These are phyloP conservation scores for Arthrobotrys musiformis DNA, from an alignment of 2,329 filamentous ascomycete genomes.

Conservation along the genomic window DNA sequence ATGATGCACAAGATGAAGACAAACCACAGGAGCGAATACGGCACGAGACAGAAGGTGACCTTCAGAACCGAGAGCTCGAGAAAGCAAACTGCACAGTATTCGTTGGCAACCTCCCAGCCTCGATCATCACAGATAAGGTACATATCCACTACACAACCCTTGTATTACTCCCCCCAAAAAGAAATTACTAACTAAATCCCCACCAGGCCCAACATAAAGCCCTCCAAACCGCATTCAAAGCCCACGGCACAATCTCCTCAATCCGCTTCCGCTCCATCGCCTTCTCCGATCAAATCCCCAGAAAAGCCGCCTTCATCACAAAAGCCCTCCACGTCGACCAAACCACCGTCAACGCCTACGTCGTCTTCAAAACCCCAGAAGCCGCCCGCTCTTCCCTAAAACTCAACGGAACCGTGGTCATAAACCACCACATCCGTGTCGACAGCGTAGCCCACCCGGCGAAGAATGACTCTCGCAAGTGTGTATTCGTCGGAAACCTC, in stretches of 20 bases:
- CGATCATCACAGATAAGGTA: slow-evolving; percentile 82
- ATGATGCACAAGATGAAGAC: slow-evolving; percentile 58
- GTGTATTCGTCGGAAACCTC: slow-evolving; percentile 95
- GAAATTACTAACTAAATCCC: slow-evolving; percentile 64
- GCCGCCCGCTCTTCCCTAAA: slow-evolving; percentile 80
- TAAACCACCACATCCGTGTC: slow-evolving; percentile 88
- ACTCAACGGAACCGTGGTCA: slow-evolving; percentile 84
- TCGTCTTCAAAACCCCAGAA: slow-evolving; percentile 79
- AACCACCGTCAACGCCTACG: slow-evolving; percentile 93
- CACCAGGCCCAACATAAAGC: slow-evolving; percentile 68
- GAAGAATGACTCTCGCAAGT: slow-evolving; percentile 83
- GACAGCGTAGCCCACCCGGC: slow-evolving; percentile 91
- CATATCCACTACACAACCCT: slow-evolving; percentile 78
- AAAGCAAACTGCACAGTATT: slow-evolving; percentile 93
- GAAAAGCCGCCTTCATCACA: slow-evolving; percentile 92
- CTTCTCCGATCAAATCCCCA: slow-evolving; percentile 82
- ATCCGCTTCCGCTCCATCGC: slow-evolving; percentile 94
- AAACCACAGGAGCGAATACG: slow-evolving; percentile 60
- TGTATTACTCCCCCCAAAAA: slow-evolving; percentile 65
- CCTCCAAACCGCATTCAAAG: slow-evolving; percentile 58
- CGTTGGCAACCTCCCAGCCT: slow-evolving; percentile 85
- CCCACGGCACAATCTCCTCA: slow-evolving; percentile 74
- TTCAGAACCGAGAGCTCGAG: slow-evolving; percentile 72
- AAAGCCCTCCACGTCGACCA: slow-evolving; percentile 93
- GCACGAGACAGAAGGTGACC: slow-evolving; percentile 66